Base-by-base conservation (phyloP, 1,139 yeast species). In the Spathaspora jeffriesii region DNA sequence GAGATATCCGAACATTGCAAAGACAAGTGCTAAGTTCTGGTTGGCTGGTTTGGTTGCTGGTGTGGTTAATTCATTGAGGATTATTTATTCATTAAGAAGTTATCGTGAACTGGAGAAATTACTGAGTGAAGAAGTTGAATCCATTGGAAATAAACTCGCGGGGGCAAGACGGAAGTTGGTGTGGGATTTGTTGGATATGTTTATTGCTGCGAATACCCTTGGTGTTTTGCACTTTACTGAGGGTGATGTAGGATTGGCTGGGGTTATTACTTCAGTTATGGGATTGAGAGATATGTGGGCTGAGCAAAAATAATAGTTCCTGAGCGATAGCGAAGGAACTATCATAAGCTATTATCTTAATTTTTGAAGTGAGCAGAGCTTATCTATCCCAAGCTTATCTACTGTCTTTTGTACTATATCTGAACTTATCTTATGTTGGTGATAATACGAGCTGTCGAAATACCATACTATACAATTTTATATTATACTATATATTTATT, bases 181-280 rank as follows among this genome's bases (percentile, higher is more conserved):
- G 28, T 88, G 96, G 91, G 96, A 90, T 64, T 67, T 79, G 14
- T 78, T 88, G 55, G 98, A 92, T 67, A 65, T 81, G 56, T 76
- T 87, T 56, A 85, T 91, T 60, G 96, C 96, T 22, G 71, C 85
- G 62, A 84, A 87, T 64, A 79, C 85, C 44, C 78, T 89, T 66
- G 76, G 80, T 50, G 69, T 74, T 66, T 72, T 87, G 59, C 75
- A 76, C 60, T 73, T 79, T 58, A 83, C 85, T 63, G 97, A 92
- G 58, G 96, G 96, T 44, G 77, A 85, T 44, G 80, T 90, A 47
- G 97, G 96, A 44, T 71, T 85, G 53, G 92, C 95, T 42, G 98
- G 98, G 65, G 77, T 87, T 30, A 71, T 88, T 52, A 90, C 97
- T 28, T 86, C 96, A 39, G 52, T 85, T 48, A 73, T 91, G 68